Evolutionary conservation across 768 basidiomycete species (phyloP), one percentile per base, ranked within the genome.

Genomic region (Hericium erinaceus): DNA sequence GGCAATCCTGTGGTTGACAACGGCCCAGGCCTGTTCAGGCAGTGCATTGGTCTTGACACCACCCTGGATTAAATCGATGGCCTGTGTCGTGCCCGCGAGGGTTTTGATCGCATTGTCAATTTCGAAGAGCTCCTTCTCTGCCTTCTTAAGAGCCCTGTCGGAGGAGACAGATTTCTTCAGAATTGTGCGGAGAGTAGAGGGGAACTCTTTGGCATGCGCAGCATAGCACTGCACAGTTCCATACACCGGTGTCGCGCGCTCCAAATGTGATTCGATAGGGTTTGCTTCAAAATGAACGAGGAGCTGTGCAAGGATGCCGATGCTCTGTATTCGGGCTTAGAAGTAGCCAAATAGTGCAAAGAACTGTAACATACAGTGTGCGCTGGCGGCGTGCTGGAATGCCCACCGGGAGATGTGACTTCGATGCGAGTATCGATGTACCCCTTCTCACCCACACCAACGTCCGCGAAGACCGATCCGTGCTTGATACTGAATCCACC

Each of bases 351-450:
- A 10, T 6, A 15, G 33, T 20, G n/a, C 8, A 33, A 2, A 2
- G 48, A 18, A 9, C 26, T 20, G 33, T 33, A 2, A 61, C 76
- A 62, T 66, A 82, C 87, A 2, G 92, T 95, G 62, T 97, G 92
- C 2, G 71, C 64, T 15, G 89, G 90, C 15, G 94, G 94, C 13
- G 92, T 72, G 64, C 86, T 89, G 0, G 92, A 93, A 69, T 95
- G 94, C 0, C 93, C 93, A 5, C 93, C 92, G 0, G 83, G 75
- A 0, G 85, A 74, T 13, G 77, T 71, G 8, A 94, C 82, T 57
- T 83, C 78, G n/a, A 92, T 74, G 39, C 69, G 73, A 16, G 84
- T 77, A 64, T 89, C 76, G 9, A 85, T 48, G 56, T 77, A 81
- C 10, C 92, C 92, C 67, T 89, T 91, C 72, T 92, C 89, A 0